A percentile compares a stretch with the other conserved stretches of the same genome.
These are phyloP conservation scores for Sphagnurus paluster DNA, from an alignment of 1,284 basidiomycete genomes.

Conservation along the genomic window DNA sequence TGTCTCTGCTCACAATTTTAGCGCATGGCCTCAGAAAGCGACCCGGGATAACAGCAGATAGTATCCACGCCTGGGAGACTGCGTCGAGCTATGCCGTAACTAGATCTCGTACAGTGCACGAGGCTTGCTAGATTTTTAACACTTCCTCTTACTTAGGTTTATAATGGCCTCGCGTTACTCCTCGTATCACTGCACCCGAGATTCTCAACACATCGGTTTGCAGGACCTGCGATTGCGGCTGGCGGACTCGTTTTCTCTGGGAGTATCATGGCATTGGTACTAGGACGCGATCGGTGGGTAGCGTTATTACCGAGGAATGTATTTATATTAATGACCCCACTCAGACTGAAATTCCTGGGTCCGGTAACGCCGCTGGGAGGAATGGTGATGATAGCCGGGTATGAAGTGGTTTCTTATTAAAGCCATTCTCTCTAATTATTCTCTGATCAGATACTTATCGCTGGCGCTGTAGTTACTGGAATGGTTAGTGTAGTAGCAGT, in stretches of 20 bases:
- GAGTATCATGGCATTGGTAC: slow-evolving; percentile 65
- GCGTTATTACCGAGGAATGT: not conserved
- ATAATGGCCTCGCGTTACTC: slow-evolving; percentile 77
- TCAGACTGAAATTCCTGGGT: slow-evolving; percentile 62
- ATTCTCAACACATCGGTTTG: slow-evolving; percentile 63
- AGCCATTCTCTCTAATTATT: not conserved
- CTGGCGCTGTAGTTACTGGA: slow-evolving; percentile 41
- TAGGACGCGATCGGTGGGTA: slow-evolving; percentile 56
- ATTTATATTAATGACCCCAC: slow-evolving; percentile 8
- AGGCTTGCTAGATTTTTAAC: not conserved
- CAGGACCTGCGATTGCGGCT: slow-evolving; percentile 66
- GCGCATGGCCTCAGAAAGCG: slow-evolving; percentile 59
- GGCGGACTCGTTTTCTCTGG: slow-evolving; percentile 73
- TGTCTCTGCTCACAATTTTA: slow-evolving; percentile 16
- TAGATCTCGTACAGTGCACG: slow-evolving; percentile 8
- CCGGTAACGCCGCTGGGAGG: slow-evolving; percentile 80
- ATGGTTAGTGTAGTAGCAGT: not conserved
- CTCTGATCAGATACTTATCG: slow-evolving; percentile 46
- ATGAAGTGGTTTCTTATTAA: slow-evolving; percentile 25
- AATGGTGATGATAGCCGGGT: slow-evolving; percentile 77
- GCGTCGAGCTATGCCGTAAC: slow-evolving; percentile 67
- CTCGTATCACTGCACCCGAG: slow-evolving; percentile 71
- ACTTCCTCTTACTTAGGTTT: slow-evolving; percentile 45
- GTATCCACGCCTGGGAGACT: slow-evolving; percentile 60
- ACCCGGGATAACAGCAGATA: slow-evolving; percentile 49